Conservation (phyloP, 2,329 filamentous ascomycete genomes). For the Penicillium verrucosum region DNA sequence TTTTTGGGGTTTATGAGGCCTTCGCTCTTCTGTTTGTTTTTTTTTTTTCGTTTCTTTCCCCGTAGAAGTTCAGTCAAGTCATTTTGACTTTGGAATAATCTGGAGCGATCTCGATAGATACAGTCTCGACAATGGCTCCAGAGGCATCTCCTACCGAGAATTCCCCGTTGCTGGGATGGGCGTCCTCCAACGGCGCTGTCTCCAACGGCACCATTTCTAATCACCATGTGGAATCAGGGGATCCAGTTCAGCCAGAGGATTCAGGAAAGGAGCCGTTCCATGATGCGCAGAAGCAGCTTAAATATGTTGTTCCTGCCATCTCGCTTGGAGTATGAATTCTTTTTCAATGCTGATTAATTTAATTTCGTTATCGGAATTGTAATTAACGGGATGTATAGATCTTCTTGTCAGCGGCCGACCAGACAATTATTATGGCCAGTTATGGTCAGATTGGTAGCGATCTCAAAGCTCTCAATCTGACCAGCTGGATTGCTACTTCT, state of each 20-base stretch:
- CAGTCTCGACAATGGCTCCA: constrained; percentile 23
- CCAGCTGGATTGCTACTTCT: constrained; percentile 69
- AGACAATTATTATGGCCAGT: constrained; percentile 73
- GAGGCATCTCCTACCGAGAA: constrained; percentile 37
- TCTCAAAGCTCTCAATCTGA: constrained; percentile 68
- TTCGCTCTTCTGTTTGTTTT: background rate
- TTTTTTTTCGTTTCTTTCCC: background rate
- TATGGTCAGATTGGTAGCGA: constrained; percentile 76
- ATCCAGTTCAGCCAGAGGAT: constrained; percentile 10
- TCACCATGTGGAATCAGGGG: constrained; percentile 23
- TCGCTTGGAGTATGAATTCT: constrained; percentile 56
- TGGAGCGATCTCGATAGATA: background rate
- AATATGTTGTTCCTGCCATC: constrained; percentile 60
- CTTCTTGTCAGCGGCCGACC: constrained; percentile 70
- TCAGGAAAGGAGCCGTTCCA: constrained; percentile 35
- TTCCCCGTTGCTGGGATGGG: constrained; percentile 45
- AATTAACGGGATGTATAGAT: constrained; percentile 47
- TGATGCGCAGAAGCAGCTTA: constrained; percentile 51
- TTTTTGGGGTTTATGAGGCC: background rate
- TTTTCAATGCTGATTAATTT: constrained; percentile 4
- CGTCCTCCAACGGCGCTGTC: constrained; percentile 25
- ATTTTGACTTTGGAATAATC: background rate
- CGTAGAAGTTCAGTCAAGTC: background rate
- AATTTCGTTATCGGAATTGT: background rate
- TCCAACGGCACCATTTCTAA: constrained; percentile 25